A percentile compares a stretch with the other conserved stretches of the same genome.
phyloP scores from a whole-genome alignment of 140 eudicot genomes.

The Anethum foeniculum region DNA sequence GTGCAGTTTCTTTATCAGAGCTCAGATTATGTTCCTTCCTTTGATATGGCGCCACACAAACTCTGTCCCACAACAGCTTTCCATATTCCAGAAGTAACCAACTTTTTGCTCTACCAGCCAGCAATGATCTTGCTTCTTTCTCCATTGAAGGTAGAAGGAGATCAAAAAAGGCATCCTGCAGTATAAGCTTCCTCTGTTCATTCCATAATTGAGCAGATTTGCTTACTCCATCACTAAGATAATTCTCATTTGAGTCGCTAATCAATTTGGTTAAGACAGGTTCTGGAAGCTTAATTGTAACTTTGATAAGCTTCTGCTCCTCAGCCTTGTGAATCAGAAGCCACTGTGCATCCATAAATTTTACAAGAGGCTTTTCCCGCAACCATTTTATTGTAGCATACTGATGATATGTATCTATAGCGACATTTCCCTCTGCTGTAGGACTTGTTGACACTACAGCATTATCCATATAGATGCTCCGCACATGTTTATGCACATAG shows the following conservation, averaged over 20 bases:
- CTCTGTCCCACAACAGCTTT: conserved; percentile 63
- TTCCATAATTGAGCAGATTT: conserved; percentile 95
- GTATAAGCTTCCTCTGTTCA: conserved; percentile 79
- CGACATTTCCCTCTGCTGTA: conserved; percentile 63
- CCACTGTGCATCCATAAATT: conserved; percentile 90
- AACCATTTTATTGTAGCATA: conserved; percentile 84
- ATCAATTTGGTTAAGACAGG: conserved; percentile 39
- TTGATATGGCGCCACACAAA: conserved; percentile 72
- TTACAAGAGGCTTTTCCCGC: conserved; percentile 60
- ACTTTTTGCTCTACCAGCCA: conserved; percentile 63
- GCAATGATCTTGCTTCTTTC: conserved; percentile 74
- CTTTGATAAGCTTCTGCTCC: conserved; percentile 89
- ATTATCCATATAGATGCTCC: conserved; percentile 79
- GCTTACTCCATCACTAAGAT: conserved; percentile 89
- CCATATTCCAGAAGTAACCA: conserved; percentile 75
- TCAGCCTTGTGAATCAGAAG: conserved; percentile 92
- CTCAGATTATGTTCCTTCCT: conserved; percentile 44
- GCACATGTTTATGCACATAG: conserved; percentile 70
- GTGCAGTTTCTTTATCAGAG: conserved; percentile 74
- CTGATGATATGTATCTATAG: conserved; percentile 68
- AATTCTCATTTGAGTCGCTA: conserved; percentile 64
- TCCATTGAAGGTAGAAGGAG: conserved; percentile 84
- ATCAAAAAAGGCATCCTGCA: conserved; percentile 62
- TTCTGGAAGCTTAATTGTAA: conserved; percentile 64
- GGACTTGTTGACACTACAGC: conserved; percentile 91